Percentiles rank a stretch among this genome's conserved stretches.
Conservation (phyloP, 2,329 filamentous ascomycete species). For the Xylaria digitata region DNA sequence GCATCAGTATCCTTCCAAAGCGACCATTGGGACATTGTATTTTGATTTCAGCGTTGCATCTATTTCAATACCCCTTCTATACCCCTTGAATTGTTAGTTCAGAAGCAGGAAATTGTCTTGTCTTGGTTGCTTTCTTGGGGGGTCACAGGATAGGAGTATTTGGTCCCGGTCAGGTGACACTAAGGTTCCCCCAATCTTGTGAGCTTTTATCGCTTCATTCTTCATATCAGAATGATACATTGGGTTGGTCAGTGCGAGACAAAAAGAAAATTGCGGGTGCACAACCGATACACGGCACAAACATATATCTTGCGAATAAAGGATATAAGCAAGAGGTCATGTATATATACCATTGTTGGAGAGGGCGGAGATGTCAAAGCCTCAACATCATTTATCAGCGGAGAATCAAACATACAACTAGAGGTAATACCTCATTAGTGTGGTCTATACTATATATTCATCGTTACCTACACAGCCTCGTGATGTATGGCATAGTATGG, state of each 20-base stretch:
- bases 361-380: neutral
- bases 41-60: slow-evolving; percentile 30
- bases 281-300: neutral
- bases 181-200: neutral
- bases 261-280: neutral
- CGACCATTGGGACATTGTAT: slow-evolving; percentile 12
- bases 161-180: neutral
- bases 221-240: slow-evolving; percentile 17
- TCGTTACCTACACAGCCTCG: neutral
- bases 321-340: slow-evolving; percentile 12
- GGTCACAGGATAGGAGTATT: slow-evolving; percentile 1
- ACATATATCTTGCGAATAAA: neutral
- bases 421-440: neutral
- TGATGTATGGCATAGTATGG: neutral
- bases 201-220: neutral
- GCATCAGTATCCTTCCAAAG: slow-evolving; percentile 5
- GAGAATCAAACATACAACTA: neutral
- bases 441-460: neutral
- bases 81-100: slow-evolving; percentile 14
- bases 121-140: neutral
- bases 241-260: neutral
- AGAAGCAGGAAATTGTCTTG: neutral
- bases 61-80: slow-evolving; percentile 31
- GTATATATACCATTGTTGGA: slow-evolving; percentile 11
- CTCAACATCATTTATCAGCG: neutral